Percentiles rank a stretch among this genome's conserved stretches.
Conservation (phyloP, 257 asterid genomes). For the Fraxinus americana region DNA sequence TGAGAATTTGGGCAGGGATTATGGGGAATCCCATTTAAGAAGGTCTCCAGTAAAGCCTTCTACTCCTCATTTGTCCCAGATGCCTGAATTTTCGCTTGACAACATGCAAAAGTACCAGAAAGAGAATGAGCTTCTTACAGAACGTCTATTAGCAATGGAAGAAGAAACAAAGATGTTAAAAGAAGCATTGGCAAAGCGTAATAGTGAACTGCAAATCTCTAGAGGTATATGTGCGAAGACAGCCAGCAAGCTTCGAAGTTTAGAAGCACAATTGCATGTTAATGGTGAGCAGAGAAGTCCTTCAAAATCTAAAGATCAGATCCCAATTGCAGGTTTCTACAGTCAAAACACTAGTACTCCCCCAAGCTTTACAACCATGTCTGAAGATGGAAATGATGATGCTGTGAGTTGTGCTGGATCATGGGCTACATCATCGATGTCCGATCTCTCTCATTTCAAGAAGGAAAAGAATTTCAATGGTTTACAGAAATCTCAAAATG, state of each 20-base stretch:
- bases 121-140: slow-evolving; percentile 78
- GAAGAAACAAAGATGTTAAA: slow-evolving; percentile 95
- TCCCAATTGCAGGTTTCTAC: slow-evolving; percentile 40
- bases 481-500: slow-evolving; percentile 61
- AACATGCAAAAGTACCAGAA: slow-evolving; percentile 59
- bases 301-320: slow-evolving; percentile 37
- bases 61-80: slow-evolving; percentile 51
- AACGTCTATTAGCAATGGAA: slow-evolving; percentile 77
- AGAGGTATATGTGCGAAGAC: slow-evolving; percentile 78
- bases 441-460: slow-evolving; percentile 67
- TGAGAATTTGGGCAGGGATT: slow-evolving; percentile 75
- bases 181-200: slow-evolving; percentile 91
- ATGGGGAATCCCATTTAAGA: slow-evolving; percentile 70
- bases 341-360: slow-evolving; percentile 49
- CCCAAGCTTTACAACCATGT: slow-evolving; percentile 67
- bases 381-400: slow-evolving; percentile 87
- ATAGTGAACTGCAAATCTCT: slow-evolving; percentile 79
- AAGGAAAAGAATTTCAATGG: slow-evolving; percentile 64
- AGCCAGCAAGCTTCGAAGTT: slow-evolving; percentile 68
- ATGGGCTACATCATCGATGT: slow-evolving; percentile 57
- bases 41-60: slow-evolving; percentile 84
- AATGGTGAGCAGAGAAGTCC: slow-evolving; percentile 58
- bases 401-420: slow-evolving; percentile 73
- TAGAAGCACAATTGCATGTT: slow-evolving; percentile 70
- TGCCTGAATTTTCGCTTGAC: slow-evolving; percentile 70